phyloP scores from a whole-genome alignment of 805 yeast genomes.

The Ogataea wickerhamii region DNA sequence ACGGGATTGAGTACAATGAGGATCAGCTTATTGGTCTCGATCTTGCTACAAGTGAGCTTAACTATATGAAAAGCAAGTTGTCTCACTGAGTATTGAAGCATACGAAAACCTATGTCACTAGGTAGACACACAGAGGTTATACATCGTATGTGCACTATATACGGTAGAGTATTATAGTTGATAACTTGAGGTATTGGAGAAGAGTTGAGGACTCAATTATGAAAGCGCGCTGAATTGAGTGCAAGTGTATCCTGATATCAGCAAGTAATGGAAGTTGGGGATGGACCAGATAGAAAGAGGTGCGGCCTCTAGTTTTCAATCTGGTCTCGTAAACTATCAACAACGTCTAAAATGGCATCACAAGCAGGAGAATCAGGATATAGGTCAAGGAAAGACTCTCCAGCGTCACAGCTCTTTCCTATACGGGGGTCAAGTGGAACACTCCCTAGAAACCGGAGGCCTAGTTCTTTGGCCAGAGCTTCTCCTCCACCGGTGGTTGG shows the following conservation, averaged over 20 bases:
- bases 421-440: conserved; percentile 96
- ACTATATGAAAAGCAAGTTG: conserved; percentile 33
- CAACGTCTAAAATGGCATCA: conserved; percentile 78
- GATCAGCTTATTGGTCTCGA: conserved; percentile 37
- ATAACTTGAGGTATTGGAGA: too few species aligned
- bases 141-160: too few species aligned
- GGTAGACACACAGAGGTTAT: too few species aligned
- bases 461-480: conserved; percentile 73
- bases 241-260: too few species aligned
- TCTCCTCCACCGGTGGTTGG: conserved; percentile 98
- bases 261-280: too few species aligned
- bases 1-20: conserved; percentile 26
- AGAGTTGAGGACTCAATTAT: too few species aligned
- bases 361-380: conserved; percentile 94
- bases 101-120: too few species aligned
- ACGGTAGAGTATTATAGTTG: neutral
- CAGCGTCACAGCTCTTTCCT: conserved; percentile 83
- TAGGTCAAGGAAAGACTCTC: conserved; percentile 76
- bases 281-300: too few species aligned
- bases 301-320: too few species aligned
- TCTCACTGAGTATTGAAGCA: neutral
- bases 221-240: too few species aligned
- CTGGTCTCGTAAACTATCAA: conserved; percentile 59
- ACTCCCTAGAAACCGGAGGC: conserved; percentile 77
- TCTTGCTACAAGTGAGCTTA: conserved; percentile 44